Evolutionary conservation across 2,329 filamentous ascomycete genomes (phyloP).

Genomic region (Sporothrix schenckii): DNA sequence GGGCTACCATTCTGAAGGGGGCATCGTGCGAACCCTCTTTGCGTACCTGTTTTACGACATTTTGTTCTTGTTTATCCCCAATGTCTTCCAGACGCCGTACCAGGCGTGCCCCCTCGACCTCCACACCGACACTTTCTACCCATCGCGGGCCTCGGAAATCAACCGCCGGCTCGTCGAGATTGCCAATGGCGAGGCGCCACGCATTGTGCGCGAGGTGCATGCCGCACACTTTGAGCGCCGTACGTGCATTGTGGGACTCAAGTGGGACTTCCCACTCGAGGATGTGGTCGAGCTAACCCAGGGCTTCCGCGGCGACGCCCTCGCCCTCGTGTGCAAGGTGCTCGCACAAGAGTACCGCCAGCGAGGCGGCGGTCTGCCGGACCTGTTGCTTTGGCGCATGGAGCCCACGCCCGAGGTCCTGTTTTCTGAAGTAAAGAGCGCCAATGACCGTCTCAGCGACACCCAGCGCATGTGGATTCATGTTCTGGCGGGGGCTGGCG

Average conservation of each 20-base stretch:
- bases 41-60: slow-evolving; percentile 92
- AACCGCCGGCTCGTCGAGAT: slow-evolving; percentile 85
- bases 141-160: slow-evolving; percentile 82
- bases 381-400: slow-evolving; percentile 83
- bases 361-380: slow-evolving; percentile 84
- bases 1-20: slow-evolving; percentile 90
- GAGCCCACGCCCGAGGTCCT: slow-evolving; percentile 49
- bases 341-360: slow-evolving; percentile 93
- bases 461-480: slow-evolving; percentile 97
- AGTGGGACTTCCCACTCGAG: slow-evolving; percentile 81
- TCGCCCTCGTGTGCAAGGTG: slow-evolving; percentile 86
- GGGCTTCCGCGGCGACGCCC: slow-evolving; percentile 77
- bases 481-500: slow-evolving; percentile 80
- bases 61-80: slow-evolving; percentile 88
- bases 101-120: slow-evolving; percentile 93
- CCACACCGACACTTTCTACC: slow-evolving; percentile 90
- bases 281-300: slow-evolving; percentile 78
- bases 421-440: slow-evolving; percentile 79
- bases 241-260: slow-evolving; percentile 87
- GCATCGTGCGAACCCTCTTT: slow-evolving; percentile 88
- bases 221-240: slow-evolving; percentile 66
- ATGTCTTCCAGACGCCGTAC: slow-evolving; percentile 94
- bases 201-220: slow-evolving; percentile 70
- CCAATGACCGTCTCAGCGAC: slow-evolving; percentile 92
- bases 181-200: slow-evolving; percentile 74